Conservation (phyloP, 495 filamentous ascomycete species). For the Jackrogersella multiformis region DNA sequence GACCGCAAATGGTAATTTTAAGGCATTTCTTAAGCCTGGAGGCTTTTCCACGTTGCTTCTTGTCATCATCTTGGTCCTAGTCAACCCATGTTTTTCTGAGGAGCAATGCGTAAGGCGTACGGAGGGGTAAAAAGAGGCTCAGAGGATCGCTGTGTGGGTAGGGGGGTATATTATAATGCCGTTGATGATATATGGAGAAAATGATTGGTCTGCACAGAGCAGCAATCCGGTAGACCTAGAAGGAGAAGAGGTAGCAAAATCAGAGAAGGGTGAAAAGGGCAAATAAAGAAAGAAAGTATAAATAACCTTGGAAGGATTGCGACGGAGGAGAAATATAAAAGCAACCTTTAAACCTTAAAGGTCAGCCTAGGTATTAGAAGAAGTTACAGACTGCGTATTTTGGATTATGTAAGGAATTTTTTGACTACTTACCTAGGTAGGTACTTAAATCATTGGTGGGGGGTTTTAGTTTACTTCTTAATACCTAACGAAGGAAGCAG, state of each 20-base stretch:
- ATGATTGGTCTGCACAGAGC: neutral
- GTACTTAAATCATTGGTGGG: neutral
- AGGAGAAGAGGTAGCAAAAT: neutral
- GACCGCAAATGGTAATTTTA: conserved; percentile 43
- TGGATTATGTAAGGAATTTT: no score
- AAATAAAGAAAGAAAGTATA: conserved; percentile 1
- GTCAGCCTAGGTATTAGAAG: no score
- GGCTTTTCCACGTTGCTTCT: conserved; percentile 14
- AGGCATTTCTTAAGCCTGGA: neutral
- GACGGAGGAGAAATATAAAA: neutral
- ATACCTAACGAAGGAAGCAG: neutral
- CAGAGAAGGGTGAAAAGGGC: neutral
- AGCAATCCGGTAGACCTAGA: neutral
- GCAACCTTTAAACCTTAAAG: neutral
- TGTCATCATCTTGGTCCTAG: conserved; percentile 7
- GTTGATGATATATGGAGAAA: neutral
- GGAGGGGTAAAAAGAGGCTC: neutral
- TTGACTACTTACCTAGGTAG: neutral
- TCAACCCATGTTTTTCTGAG: conserved; percentile 12
- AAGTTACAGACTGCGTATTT: no score
- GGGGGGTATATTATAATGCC: conserved; percentile 19
- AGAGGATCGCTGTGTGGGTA: conserved; percentile 20
- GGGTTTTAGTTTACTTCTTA: neutral
- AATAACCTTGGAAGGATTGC: neutral
- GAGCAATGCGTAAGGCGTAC: conserved; percentile 4